Base-by-base conservation (phyloP, 179 eudicot species). In the Amaranthus tricolor region DNA sequence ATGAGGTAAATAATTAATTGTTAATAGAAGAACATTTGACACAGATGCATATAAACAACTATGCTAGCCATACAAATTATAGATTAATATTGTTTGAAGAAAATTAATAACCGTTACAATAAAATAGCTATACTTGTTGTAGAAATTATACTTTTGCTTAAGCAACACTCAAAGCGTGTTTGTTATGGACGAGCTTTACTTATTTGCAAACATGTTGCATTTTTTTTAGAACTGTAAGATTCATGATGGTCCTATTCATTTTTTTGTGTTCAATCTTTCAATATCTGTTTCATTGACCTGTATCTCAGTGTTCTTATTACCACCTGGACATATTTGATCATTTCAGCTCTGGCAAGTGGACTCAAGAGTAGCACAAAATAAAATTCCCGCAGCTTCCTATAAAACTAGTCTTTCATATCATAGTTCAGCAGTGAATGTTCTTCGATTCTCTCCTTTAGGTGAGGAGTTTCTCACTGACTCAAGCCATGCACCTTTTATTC, bases 361-460 rank as follows among this genome's bases (percentile, higher is more conserved):
- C 77, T 84, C 91, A 2, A 87, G 80, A 53, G 87, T 86, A 75
- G 88, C 79, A 40, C 79, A 88, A 72, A 85, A 86, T 73, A 84
- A 88, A 86, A 86, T 76, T 67, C 95, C 98, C 17, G 73, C 91
- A 59, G 95, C 90, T 54, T 68, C 90, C 66, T 93, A 90, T 78
- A 91, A 86, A 53, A 86, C 75, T 66, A 90, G 89, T 84, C 97
- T 95, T 83, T 84, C 96, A 45, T 93, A 93, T 85, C 99, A 95
- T 77, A 86, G 93, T 71, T 85, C 97, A 74, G 95, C 99, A 24
- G 93, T 95, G 48, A 95, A 95, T 83, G 96, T 79, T 71, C 84
- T 95, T 73, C 97, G 98, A 68, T 95, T 95, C 80, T 85, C 98
- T 24, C 98, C 98, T 80, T 85, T 89, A 45, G 99, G 99, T 91